These are phyloP conservation scores for Dendrocalamus sinicus DNA, from an alignment of 176 grass and related monocot genomes.

Conservation along the genomic window DNA sequence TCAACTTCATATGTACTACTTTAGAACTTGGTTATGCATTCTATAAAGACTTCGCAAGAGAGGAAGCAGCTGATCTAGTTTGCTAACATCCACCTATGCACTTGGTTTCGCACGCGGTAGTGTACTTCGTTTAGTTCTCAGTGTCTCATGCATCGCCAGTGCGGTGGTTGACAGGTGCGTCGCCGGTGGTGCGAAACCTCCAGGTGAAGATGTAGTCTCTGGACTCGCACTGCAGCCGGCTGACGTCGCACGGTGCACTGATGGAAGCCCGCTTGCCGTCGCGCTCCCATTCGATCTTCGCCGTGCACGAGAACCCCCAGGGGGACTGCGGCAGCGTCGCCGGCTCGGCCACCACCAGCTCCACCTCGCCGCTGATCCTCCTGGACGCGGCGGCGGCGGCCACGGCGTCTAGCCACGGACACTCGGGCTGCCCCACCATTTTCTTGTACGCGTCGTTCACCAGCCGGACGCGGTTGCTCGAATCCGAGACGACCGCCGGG, in stretches of 20 bases:
- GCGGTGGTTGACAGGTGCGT: conserved; percentile 36
- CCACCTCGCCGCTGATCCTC: conserved; percentile 88
- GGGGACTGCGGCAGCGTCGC: conserved; percentile 38
- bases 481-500: conserved; percentile 79
- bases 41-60: conserved; percentile 22
- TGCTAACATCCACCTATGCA: conserved; percentile 37
- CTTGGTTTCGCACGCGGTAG: conserved; percentile 18
- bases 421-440: conserved; percentile 90
- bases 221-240: conserved; percentile 63
- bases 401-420: conserved; percentile 78
- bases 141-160: conserved; percentile 11
- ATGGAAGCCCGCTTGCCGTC: conserved; percentile 61
- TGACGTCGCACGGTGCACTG: conserved; percentile 68
- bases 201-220: conserved; percentile 79
- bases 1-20: conserved; percentile 52
- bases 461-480: conserved; percentile 73
- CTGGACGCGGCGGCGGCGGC: conserved; percentile 39
- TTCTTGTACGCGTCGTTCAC: conserved; percentile 86
- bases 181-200: conserved; percentile 70
- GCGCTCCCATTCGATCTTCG: conserved; percentile 79
- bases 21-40: conserved; percentile 36
- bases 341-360: conserved; percentile 47
- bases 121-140: neutral
- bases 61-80: conserved; percentile 19
- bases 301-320: conserved; percentile 66